Conservation (phyloP, 1,139 yeast genomes). For the Diutina sp. region DNA sequence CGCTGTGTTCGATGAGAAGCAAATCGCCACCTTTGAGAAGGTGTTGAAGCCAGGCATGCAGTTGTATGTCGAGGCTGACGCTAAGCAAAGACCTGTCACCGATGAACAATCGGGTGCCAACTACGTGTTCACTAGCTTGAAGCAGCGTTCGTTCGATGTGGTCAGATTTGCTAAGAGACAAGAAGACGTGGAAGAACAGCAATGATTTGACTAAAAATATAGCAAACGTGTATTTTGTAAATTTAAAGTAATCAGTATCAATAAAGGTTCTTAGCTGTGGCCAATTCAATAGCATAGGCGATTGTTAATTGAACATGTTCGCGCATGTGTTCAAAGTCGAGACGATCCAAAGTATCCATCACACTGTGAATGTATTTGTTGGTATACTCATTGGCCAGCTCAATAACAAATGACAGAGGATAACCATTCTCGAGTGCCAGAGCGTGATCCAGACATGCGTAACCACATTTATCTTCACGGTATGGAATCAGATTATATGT, state of each 20-base stretch:
- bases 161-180: slow-evolving; percentile 23
- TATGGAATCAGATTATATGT: slow-evolving; percentile 56
- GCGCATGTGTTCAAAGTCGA: slow-evolving; percentile 55
- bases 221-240: neutral
- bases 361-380: slow-evolving; percentile 67
- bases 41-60: slow-evolving; percentile 30
- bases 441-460: slow-evolving; percentile 90
- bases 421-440: slow-evolving; percentile 74
- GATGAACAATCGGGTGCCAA: slow-evolving; percentile 24
- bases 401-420: slow-evolving; percentile 76
- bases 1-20: slow-evolving; percentile 27
- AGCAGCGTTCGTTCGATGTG: slow-evolving; percentile 25
- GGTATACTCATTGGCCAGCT: slow-evolving; percentile 50
- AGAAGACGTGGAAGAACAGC: slow-evolving; percentile 3
- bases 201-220: neutral
- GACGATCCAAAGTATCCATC: slow-evolving; percentile 69
- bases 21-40: slow-evolving; percentile 23
- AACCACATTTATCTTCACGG: slow-evolving; percentile 72
- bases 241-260: neutral
- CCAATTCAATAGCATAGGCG: slow-evolving; percentile 60
- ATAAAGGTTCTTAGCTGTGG: slow-evolving; percentile 4
- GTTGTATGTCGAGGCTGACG: slow-evolving; percentile 29
- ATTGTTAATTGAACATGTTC: slow-evolving; percentile 70
- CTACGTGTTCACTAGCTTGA: slow-evolving; percentile 19
- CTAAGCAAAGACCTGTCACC: slow-evolving; percentile 19